A percentile compares a stretch with the other conserved stretches of the same genome.
Conservation (phyloP, 2,329 filamentous ascomycete genomes). For the Colletotrichum siamense region DNA sequence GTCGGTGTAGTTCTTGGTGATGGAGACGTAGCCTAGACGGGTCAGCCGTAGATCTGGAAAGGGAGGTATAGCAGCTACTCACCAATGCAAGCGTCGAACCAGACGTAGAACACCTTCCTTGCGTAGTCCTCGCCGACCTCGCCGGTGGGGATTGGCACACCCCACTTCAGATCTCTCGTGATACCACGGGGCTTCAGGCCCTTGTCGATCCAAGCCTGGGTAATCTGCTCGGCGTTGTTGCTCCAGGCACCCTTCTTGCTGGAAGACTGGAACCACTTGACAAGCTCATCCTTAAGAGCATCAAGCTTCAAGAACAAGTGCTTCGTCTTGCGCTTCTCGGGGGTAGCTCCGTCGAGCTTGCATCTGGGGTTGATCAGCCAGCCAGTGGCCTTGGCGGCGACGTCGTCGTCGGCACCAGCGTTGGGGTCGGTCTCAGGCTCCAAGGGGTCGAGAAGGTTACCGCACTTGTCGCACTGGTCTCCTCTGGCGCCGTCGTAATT, state of each 20-base stretch:
- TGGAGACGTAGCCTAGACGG: constrained; percentile 83
- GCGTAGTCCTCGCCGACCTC: constrained; percentile 58
- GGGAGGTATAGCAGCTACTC: rapidly evolving
- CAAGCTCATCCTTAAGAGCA: constrained; percentile 77
- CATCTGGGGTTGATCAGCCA: constrained; percentile 83
- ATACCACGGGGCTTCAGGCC: constrained; percentile 88
- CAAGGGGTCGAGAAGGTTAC: constrained; percentile 73
- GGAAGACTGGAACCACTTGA: constrained; percentile 77
- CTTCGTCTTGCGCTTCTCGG: constrained; percentile 81
- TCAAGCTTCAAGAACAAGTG: constrained; percentile 91
- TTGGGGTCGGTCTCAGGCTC: constrained; percentile 53
- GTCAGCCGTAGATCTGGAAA: neutral
- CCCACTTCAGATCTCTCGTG: constrained; percentile 93
- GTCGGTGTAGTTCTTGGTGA: constrained; percentile 86
- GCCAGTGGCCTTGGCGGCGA: constrained; percentile 39
- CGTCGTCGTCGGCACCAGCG: constrained; percentile 30
- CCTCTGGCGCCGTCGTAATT: constrained; percentile 73
- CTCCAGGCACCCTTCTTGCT: constrained; percentile 80
- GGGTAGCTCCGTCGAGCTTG: constrained; percentile 86
- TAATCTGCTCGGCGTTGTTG: constrained; percentile 76
- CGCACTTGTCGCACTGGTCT: constrained; percentile 73
- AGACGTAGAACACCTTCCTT: constrained; percentile 82
- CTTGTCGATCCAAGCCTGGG: constrained; percentile 81
- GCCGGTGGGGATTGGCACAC: constrained; percentile 62
- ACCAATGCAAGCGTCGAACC: constrained; percentile 29